Conservation (phyloP, 2,329 filamentous ascomycete genomes). For the Diaporthe sp. region DNA sequence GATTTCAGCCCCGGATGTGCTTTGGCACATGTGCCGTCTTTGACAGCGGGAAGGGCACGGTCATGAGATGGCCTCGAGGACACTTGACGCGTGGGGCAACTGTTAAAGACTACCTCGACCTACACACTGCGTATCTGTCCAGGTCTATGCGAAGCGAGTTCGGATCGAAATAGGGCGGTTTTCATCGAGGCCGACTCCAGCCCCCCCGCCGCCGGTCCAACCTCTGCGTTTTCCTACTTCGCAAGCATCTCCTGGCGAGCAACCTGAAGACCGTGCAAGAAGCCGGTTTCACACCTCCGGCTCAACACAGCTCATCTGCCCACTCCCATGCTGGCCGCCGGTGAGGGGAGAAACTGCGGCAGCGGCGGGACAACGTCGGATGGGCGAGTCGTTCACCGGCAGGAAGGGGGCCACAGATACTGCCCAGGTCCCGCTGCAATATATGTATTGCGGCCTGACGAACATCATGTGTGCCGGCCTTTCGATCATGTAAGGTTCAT, state of each 20-base stretch:
- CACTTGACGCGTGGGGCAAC: background rate
- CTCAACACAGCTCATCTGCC: constrained; percentile 12
- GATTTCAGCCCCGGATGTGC: constrained; percentile 8
- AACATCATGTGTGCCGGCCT: constrained; percentile 1
- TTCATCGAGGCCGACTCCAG: background rate
- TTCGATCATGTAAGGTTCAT: no score
- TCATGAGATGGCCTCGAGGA: constrained; percentile 17
- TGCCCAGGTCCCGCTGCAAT: constrained; percentile 19
- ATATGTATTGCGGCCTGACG: constrained; percentile 24
- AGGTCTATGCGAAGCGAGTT: background rate
- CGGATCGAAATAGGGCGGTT: background rate
- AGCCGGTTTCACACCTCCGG: constrained; percentile 20
- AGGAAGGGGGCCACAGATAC: constrained; percentile 2
- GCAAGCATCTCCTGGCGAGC: constrained; percentile 25
- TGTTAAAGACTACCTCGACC: background rate
- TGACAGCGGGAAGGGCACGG: constrained; percentile 25
- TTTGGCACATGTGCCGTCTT: constrained; percentile 2
- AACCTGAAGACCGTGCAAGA: constrained; percentile 15
- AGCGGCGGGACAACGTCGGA: constrained; percentile 12
- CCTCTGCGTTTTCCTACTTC: constrained; percentile 11
- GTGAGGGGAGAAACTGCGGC: constrained; percentile 8
- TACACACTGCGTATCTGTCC: background rate
- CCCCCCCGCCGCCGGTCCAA: background rate
- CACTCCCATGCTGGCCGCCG: background rate
- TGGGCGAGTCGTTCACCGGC: constrained; percentile 18